Evolutionary conservation across 306 rosid species (phyloP).

Genomic region (Medicago truncatula): DNA sequence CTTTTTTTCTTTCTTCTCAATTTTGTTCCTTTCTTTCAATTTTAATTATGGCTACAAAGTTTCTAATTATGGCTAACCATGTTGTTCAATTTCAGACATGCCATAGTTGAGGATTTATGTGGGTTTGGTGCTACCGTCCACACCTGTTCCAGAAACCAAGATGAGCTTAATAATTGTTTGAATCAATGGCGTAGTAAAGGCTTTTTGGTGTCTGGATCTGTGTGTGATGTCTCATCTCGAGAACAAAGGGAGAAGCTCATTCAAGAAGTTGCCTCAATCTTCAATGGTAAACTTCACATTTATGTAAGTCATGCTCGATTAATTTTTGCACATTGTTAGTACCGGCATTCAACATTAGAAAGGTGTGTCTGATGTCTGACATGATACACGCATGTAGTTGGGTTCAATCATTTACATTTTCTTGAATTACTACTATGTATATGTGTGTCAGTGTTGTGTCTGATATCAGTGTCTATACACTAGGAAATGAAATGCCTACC

Average conservation of each 20-base stretch:
- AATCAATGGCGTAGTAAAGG: conserved; percentile 68
- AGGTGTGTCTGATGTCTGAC: neutral
- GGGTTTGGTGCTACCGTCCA: conserved; percentile 79
- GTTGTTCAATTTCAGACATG: conserved; percentile 52
- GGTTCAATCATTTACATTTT: neutral
- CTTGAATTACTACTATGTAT: neutral
- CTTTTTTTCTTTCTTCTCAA: neutral
- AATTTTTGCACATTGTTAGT: neutral
- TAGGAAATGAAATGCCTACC: too few species aligned
- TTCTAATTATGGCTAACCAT: neutral
- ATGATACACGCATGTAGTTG: neutral
- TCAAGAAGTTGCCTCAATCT: conserved; percentile 54
- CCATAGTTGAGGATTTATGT: conserved; percentile 83
- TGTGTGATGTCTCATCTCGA: conserved; percentile 65
- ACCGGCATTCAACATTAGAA: neutral
- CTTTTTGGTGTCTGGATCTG: conserved; percentile 67
- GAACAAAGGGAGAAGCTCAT: conserved; percentile 69
- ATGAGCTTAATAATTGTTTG: conserved; percentile 64
- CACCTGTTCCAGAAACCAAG: conserved; percentile 81
- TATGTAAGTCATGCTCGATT: conserved; percentile 53
- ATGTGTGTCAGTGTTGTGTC: neutral
- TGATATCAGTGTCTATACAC: too few species aligned
- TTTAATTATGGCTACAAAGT: neutral
- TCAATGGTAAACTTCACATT: conserved; percentile 69
- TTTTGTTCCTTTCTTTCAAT: conserved; percentile 25